phyloP scores from a whole-genome alignment of 208 protist genomes.

The Acanthamoeba royreba region DNA sequence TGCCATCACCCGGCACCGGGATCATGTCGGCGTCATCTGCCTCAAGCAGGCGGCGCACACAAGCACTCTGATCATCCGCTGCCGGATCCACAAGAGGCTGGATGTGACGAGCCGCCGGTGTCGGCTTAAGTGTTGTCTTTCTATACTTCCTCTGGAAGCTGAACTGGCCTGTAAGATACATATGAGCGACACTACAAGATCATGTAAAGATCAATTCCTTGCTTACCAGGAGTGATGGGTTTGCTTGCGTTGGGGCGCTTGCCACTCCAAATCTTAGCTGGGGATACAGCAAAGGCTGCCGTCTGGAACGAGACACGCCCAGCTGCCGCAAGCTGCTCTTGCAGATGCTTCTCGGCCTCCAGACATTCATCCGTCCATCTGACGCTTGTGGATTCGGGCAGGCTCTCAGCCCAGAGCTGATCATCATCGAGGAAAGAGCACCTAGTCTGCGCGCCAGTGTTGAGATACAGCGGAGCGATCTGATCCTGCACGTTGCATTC shows the following conservation, averaged over 20 bases:
- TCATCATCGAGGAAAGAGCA: not conserved
- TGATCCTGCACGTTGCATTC: not conserved
- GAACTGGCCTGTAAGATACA: not conserved
- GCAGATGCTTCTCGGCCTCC: not conserved
- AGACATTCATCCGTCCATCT: not conserved
- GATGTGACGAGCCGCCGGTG: not conserved
- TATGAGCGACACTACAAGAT: not conserved
- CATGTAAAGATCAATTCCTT: not conserved
- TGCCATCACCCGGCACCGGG: not conserved
- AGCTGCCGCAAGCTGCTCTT: not conserved
- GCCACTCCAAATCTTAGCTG: not conserved
- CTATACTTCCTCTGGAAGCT: not conserved
- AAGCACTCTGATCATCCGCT: not conserved
- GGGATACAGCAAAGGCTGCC: not conserved
- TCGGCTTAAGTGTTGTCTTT: not conserved
- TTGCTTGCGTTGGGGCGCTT: too few species aligned
- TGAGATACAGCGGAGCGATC: not conserved
- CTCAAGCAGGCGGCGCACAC: not conserved
- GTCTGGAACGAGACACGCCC: not conserved
- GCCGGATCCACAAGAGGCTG: not conserved
- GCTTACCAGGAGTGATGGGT: not conserved
- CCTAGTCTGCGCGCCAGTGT: not conserved
- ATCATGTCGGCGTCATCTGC: not conserved
- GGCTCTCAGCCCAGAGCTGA: not conserved
- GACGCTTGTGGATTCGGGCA: not conserved